A percentile compares a stretch with the other conserved stretches of the same genome.
These are phyloP conservation scores for Rutstroemia sp. DNA, from an alignment of 2,329 filamentous ascomycete species.

Conservation along the genomic window DNA sequence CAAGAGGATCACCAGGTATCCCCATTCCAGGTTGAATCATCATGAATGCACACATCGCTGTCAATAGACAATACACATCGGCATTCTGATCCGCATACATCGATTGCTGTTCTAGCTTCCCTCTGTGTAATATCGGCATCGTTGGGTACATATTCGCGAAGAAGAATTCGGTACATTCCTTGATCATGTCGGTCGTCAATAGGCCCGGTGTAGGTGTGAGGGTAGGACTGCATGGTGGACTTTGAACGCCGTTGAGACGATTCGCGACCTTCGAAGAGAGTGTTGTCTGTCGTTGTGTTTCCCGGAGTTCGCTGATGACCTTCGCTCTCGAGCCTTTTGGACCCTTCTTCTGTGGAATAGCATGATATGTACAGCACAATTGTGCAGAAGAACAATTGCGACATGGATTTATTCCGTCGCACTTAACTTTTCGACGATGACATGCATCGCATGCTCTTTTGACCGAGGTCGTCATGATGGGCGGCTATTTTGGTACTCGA, in stretches of 20 bases:
- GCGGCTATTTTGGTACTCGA: neutral
- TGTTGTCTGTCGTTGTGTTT: slow-evolving; percentile 59
- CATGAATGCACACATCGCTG: slow-evolving; percentile 59
- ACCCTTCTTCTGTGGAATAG: slow-evolving; percentile 69
- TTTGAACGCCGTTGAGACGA: slow-evolving; percentile 48
- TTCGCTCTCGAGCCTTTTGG: slow-evolving; percentile 69
- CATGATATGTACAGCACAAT: slow-evolving; percentile 66
- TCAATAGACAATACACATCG: slow-evolving; percentile 57
- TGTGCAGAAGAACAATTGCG: slow-evolving; percentile 62
- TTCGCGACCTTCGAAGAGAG: slow-evolving; percentile 55
- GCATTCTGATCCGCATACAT: slow-evolving; percentile 54
- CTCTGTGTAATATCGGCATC: slow-evolving; percentile 54
- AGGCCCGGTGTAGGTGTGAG: slow-evolving; percentile 52
- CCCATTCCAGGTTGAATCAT: slow-evolving; percentile 63
- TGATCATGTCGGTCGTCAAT: slow-evolving; percentile 54
- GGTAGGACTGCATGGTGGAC: slow-evolving; percentile 39
- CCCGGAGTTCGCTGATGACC: slow-evolving; percentile 66
- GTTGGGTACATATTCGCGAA: slow-evolving; percentile 59
- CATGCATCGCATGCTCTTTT: slow-evolving; percentile 64
- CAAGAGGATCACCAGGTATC: slow-evolving; percentile 51
- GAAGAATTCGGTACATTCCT: slow-evolving; percentile 61
- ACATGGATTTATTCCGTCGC: slow-evolving; percentile 63
- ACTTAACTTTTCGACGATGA: slow-evolving; percentile 69
- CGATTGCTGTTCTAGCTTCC: slow-evolving; percentile 49
- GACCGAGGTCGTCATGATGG: slow-evolving; percentile 30